Evolutionary conservation across 768 basidiomycete species (phyloP).

Genomic region (Rhodosporidiobolus sp.): DNA sequence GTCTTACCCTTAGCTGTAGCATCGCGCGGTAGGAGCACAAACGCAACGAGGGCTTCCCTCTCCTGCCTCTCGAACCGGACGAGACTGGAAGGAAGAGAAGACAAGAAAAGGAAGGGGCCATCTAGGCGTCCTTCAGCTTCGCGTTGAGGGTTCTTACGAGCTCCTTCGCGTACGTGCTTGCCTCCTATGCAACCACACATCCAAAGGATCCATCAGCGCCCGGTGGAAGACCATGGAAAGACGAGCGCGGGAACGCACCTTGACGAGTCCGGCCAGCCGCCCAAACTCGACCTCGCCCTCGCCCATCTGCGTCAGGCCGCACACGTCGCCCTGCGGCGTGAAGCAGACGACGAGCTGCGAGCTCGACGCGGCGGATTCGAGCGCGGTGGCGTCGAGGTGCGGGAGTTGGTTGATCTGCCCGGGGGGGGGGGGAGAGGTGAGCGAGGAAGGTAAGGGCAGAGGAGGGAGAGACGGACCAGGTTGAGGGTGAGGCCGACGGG

Average conservation of each 20-base stretch:
- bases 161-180: slow-evolving; percentile 63
- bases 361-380: slow-evolving; percentile 68
- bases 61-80: too few species aligned
- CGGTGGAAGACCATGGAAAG: not conserved
- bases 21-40: too few species aligned
- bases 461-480: slow-evolving; percentile 59
- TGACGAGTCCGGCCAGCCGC: slow-evolving; percentile 57
- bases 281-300: slow-evolving; percentile 58
- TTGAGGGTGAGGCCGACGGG: slow-evolving; percentile 77
- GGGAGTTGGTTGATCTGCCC: slow-evolving; percentile 59
- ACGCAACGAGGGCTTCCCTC: too few species aligned
- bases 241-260: slow-evolving; percentile 52
- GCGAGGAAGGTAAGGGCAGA: not conserved
- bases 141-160: slow-evolving; percentile 59
- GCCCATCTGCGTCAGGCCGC: slow-evolving; percentile 65
- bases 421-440: not conserved
- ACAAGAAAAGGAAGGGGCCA: not conserved
- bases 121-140: slow-evolving; percentile 37
- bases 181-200: slow-evolving; percentile 54
- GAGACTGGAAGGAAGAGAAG: too few species aligned
- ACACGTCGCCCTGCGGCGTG: slow-evolving; percentile 50
- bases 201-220: not conserved
- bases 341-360: slow-evolving; percentile 59
- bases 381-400: slow-evolving; percentile 69
- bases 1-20: not conserved